Percentiles rank a stretch among this genome's conserved stretches.
Conservation (phyloP, 495 filamentous ascomycete species). For the Peziza echinospora region DNA sequence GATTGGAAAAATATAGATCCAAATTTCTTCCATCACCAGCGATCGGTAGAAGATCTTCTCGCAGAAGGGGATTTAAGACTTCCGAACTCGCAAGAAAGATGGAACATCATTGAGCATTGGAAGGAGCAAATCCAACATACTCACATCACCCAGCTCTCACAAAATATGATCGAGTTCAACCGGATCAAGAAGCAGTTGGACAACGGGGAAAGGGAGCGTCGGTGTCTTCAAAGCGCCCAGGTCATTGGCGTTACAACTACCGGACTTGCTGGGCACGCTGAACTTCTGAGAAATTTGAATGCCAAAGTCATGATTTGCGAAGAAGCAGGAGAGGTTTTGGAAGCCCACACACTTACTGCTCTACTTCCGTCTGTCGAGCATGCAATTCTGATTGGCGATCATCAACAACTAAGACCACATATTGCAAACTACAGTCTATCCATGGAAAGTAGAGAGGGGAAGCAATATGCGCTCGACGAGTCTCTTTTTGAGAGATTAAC, state of each 20-base stretch:
- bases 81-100: not conserved
- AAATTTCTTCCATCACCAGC: too few relatives aligned
- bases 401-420: conserved; percentile 48
- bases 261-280: conserved; percentile 43
- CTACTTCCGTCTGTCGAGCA: conserved; percentile 52
- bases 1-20: too few relatives aligned
- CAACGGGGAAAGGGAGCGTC: conserved; percentile 28
- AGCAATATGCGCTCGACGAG: conserved; percentile 38
- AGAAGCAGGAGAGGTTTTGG: conserved; percentile 59
- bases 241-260: conserved; percentile 61
- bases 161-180: conserved; percentile 4
- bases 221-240: conserved; percentile 31
- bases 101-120: conserved; percentile 16
- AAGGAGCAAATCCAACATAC: conserved; percentile 17
- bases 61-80: not conserved
- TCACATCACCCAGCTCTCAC: conserved; percentile 1
- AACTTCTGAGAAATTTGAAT: conserved; percentile 35
- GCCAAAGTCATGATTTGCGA: conserved; percentile 54
- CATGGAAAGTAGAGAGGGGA: conserved; percentile 33
- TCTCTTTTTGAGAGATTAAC: conserved; percentile 52
- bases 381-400: conserved; percentile 56
- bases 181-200: not conserved
- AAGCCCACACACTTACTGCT: conserved; percentile 45
- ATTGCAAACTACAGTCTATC: conserved; percentile 43
- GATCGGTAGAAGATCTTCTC: conserved; percentile 25